phyloP scores from a whole-genome alignment of 306 rosid species.

The Potentilla sterilis region DNA sequence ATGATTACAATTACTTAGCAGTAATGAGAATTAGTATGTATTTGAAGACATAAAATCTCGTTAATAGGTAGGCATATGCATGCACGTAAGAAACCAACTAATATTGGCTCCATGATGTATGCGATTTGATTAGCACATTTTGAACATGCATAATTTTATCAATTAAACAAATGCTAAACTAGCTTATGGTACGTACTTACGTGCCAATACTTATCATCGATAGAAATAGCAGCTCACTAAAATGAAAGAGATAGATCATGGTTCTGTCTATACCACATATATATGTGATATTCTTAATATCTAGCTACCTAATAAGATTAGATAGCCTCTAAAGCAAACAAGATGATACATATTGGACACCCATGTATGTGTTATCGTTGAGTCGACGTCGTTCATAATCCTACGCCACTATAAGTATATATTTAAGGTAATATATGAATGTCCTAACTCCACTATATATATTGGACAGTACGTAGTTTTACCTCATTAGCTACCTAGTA shows the following conservation, averaged over 20 bases:
- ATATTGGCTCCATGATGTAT: background rate
- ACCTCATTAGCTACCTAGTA: background rate
- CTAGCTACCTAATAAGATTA: background rate
- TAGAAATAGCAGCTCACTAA: background rate
- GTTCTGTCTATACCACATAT: background rate
- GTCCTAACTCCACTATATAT: constrained; percentile 36
- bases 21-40: background rate
- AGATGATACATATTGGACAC: constrained; percentile 54
- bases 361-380: constrained; percentile 47
- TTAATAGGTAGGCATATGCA: background rate
- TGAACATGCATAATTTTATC: background rate
- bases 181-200: background rate
- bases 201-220: background rate
- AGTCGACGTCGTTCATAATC: constrained; percentile 16
- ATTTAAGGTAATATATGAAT: constrained; percentile 25
- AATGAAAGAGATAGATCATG: background rate
- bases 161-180: background rate
- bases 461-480: background rate
- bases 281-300: background rate
- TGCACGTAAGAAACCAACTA: background rate
- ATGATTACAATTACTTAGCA: background rate
- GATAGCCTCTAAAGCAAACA: background rate
- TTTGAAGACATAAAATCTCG: too few relatives aligned
- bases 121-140: background rate
- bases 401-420: background rate